Base-by-base conservation (phyloP, 73 alveolate species). In the Urostyla sp. region DNA sequence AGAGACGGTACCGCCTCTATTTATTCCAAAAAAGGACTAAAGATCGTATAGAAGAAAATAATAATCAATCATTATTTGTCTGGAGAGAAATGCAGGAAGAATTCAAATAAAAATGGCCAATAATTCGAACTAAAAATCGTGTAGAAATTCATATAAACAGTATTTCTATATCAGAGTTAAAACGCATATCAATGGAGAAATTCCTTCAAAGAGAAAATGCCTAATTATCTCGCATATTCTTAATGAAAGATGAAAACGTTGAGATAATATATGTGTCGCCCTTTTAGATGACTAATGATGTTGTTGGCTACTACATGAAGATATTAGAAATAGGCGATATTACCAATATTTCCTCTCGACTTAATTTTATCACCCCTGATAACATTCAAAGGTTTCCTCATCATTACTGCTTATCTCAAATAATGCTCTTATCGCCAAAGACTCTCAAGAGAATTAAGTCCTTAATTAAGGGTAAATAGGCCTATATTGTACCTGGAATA, bases 401-500 rank as follows among this genome's bases (percentile, higher is more conserved):
- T 46, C 98, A 97, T 87, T 93, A 89, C 75, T 91, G 98, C 36
- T 91, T 96, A 1, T 57, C 98, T 45, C 89, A 95, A 82, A 57
- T 87, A 59, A 78, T 97, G 23, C 72, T 95, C 52, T 95, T 92
- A 81, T 90, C 98, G 24, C 99, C 99, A 0, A 85, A 92, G 63
- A 87, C 98, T n/a, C 53, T 97, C 34, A 95, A 93, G 58, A 80
- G 97, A 72, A 95, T 97, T 20, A 95, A 94, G 84, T 67, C 56
- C 35, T 66, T 94, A 36, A 87, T 94, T 36, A 92, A 92, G 24
- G 97, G 96, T 37, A 91, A 76, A 61, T 87, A 93, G 72, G 94
- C 99, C 11, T 97, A 92, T 84, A 90, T 97, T 16, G 98, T 97
- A 0, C 99, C 99, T 30, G 99, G 99, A 0, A 59, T 49, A 34